A percentile compares a stretch with the other conserved stretches of the same genome.
Evolutionary conservation across 2,329 filamentous ascomycete genomes (phyloP).

Genomic region (Beauveria sp.): DNA sequence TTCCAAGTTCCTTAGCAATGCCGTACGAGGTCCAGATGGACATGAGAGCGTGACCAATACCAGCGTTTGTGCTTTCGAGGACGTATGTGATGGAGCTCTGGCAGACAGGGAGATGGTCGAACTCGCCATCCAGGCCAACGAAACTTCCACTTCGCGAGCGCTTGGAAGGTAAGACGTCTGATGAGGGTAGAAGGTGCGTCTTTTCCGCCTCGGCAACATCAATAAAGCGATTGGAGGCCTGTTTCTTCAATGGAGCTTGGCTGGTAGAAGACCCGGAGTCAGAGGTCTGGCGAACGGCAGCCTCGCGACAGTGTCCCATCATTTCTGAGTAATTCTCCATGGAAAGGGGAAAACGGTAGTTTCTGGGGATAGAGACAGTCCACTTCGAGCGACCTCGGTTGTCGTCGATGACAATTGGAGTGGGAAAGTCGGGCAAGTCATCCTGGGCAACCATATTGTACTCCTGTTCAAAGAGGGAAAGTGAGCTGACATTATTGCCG

Average conservation of each 20-base stretch:
- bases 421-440: constrained; percentile 62
- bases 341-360: constrained; percentile 57
- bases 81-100: constrained; percentile 68
- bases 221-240: constrained; percentile 57
- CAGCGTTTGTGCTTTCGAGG: constrained; percentile 64
- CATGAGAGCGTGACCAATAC: constrained; percentile 69
- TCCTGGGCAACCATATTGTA: constrained; percentile 63
- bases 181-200: constrained; percentile 49
- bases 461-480: constrained; percentile 40
- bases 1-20: constrained; percentile 63
- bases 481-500: constrained; percentile 22
- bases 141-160: constrained; percentile 35
- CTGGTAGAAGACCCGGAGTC: constrained; percentile 32
- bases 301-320: constrained; percentile 57
- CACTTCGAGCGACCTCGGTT: constrained; percentile 58
- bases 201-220: constrained; percentile 66
- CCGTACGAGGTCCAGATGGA: constrained; percentile 79
- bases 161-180: constrained; percentile 28
- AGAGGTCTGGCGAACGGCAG: constrained; percentile 50
- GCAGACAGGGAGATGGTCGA: constrained; percentile 51
- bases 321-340: constrained; percentile 62
- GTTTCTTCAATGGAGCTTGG: constrained; percentile 36
- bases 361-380: constrained; percentile 72
- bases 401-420: constrained; percentile 64
- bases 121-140: constrained; percentile 38